phyloP scores from a whole-genome alignment of 768 basidiomycete species.

The Russula brevipes region DNA sequence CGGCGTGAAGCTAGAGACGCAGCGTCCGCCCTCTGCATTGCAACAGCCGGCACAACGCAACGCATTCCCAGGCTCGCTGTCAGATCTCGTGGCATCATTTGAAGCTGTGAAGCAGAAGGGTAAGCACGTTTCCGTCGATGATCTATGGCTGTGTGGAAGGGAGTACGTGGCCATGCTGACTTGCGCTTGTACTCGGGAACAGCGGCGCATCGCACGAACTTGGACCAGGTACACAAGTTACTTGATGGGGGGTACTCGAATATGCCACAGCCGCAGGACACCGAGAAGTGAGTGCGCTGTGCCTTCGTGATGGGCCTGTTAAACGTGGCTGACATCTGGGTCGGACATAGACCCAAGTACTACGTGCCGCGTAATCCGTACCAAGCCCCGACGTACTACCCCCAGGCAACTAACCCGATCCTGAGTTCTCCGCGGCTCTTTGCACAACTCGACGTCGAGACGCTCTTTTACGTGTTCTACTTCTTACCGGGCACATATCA shows the following conservation, averaged over 20 bases:
- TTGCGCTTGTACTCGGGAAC: conserved; percentile 25
- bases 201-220: conserved; percentile 76
- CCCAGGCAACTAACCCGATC: conserved; percentile 77
- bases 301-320: neutral
- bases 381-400: conserved; percentile 90
- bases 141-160: neutral
- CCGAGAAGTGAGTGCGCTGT: conserved; percentile 66
- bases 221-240: conserved; percentile 88
- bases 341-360: conserved; percentile 77
- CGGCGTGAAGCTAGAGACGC: conserved; percentile 23
- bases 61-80: conserved; percentile 78
- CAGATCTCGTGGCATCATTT: conserved; percentile 90
- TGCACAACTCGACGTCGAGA: conserved; percentile 91
- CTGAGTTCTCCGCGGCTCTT: conserved; percentile 82
- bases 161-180: conserved; percentile 3
- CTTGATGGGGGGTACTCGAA: conserved; percentile 87
- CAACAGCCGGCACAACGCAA: conserved; percentile 24
- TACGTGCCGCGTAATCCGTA: conserved; percentile 92
- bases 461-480: conserved; percentile 98
- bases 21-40: conserved; percentile 24
- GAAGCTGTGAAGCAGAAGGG: conserved; percentile 97
- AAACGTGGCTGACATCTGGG: conserved; percentile 9
- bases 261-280: conserved; percentile 89
- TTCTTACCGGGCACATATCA: conserved; percentile 96
- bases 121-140: conserved; percentile 32